Evolutionary conservation across 73 alveolate genomes (phyloP).

Genomic region (Blepharisma japonicum): DNA sequence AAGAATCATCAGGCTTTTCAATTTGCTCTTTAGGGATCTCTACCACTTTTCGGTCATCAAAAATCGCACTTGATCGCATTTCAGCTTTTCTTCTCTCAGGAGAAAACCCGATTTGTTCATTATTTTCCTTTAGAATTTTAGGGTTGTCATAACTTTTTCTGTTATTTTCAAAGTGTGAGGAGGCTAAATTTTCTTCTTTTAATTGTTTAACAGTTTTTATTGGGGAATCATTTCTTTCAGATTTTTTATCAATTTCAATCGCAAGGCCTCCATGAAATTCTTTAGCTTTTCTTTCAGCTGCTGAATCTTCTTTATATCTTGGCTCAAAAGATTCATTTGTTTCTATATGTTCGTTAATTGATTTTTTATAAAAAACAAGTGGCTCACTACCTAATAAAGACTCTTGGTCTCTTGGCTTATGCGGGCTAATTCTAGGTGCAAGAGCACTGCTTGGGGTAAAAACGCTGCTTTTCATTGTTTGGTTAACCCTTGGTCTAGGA

Average conservation of each 20-base stretch:
- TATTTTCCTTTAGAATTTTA: neutral
- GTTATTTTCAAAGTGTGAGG: neutral
- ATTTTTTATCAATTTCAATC: neutral
- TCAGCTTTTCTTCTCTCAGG: neutral
- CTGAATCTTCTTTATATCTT: neutral
- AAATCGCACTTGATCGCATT: neutral
- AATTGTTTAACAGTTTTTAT: neutral
- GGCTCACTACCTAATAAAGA: neutral
- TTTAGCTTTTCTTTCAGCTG: constrained; percentile 6
- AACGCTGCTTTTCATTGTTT: no score
- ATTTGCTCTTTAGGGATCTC: neutral
- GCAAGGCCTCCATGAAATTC: constrained; percentile 13
- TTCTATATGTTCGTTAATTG: constrained; percentile 10
- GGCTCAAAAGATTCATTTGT: neutral
- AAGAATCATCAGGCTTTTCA: neutral
- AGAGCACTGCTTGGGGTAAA: no score
- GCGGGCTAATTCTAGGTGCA: neutral
- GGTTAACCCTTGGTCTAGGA: no score
- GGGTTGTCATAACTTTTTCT: neutral
- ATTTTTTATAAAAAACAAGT: neutral
- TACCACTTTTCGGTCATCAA: neutral
- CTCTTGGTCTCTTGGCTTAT: neutral
- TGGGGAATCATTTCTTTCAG: neutral
- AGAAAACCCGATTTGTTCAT: neutral
- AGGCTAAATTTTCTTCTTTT: neutral